These are phyloP conservation scores for Nicotiana paniculata DNA, from an alignment of 257 asterid genomes.

Conservation along the genomic window DNA sequence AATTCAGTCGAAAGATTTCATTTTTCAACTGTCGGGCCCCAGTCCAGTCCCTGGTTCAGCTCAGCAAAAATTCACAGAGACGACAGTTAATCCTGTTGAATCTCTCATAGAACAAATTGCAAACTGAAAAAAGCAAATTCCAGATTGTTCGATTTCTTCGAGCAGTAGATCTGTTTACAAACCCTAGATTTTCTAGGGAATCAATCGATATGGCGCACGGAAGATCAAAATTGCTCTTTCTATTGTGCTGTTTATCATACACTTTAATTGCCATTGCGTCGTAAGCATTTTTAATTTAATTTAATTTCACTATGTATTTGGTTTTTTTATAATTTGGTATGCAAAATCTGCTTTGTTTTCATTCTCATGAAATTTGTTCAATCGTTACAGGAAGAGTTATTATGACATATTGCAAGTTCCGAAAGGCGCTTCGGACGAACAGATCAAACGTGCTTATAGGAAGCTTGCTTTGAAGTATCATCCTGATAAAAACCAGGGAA, in stretches of 20 bases:
- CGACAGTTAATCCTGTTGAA: background rate
- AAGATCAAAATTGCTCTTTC: slow-evolving; percentile 43
- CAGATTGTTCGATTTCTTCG: background rate
- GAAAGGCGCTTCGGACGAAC: slow-evolving; percentile 80
- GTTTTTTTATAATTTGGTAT: background rate
- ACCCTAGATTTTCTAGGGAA: slow-evolving; percentile 15
- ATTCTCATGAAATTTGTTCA: background rate
- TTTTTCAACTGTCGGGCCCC: background rate
- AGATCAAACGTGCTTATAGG: slow-evolving; percentile 84
- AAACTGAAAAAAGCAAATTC: background rate
- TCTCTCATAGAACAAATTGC: background rate
- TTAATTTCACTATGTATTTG: background rate
- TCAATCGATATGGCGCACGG: slow-evolving; percentile 53
- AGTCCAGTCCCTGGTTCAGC: background rate
- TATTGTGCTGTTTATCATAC: slow-evolving; percentile 41
- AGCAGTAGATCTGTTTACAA: background rate
- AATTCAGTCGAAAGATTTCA: background rate
- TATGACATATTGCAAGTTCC: slow-evolving; percentile 76
- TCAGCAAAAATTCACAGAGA: background rate
- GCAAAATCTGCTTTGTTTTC: background rate
- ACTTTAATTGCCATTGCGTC: slow-evolving; percentile 60
- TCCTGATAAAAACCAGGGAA: slow-evolving; percentile 85
- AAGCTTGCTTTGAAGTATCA: slow-evolving; percentile 94
- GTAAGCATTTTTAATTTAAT: slow-evolving; percentile 32
- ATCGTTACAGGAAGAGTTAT: slow-evolving; percentile 60